A percentile compares a stretch with the other conserved stretches of the same genome.
Evolutionary conservation across 768 basidiomycete genomes (phyloP).

Genomic region (Amanita rimosa): DNA sequence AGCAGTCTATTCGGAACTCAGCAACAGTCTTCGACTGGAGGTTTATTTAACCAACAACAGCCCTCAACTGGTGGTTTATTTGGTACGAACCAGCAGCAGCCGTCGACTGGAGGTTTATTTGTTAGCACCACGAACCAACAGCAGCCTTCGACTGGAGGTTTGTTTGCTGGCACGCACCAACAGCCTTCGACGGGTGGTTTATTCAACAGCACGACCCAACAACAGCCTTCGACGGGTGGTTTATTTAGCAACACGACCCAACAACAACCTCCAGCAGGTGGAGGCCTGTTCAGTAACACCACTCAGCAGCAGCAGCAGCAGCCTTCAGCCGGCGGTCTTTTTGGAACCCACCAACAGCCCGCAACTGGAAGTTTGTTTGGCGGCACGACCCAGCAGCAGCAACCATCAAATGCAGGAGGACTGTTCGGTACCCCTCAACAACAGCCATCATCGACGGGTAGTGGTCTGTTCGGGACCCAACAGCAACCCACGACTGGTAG

Average conservation of each 20-base stretch:
- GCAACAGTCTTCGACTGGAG: slow-evolving; percentile 9
- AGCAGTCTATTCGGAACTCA: slow-evolving; percentile 11
- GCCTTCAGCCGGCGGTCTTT: slow-evolving; percentile 11
- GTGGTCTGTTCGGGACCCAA: slow-evolving; percentile 12
- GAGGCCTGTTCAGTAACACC: slow-evolving; percentile 8
- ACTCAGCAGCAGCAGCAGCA: slow-evolving; percentile 8
- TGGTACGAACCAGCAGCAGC: slow-evolving; percentile 7
- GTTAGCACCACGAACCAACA: slow-evolving; percentile 10
- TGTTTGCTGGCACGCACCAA: slow-evolving; percentile 12
- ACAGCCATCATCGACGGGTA: slow-evolving; percentile 1
- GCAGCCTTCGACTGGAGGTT: slow-evolving; percentile 8
- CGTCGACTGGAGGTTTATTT: slow-evolving; percentile 11
- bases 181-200: slow-evolving; percentile 11
- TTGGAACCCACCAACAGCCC: slow-evolving; percentile 13
- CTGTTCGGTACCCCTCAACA: slow-evolving; percentile 16
- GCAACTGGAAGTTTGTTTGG: slow-evolving; percentile 16
- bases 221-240: slow-evolving; percentile 4
- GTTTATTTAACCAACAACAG: slow-evolving; percentile 12
- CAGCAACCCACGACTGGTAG: slow-evolving; percentile 10
- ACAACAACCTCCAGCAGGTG: slow-evolving; percentile 3
- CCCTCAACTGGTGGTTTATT: slow-evolving; percentile 13
- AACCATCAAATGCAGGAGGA: slow-evolving; percentile 11
- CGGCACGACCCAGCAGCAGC: slow-evolving; percentile 8
- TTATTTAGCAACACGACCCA: slow-evolving; percentile 10
- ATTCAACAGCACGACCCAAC: slow-evolving; percentile 13